Conservation (phyloP, 75 land plant genomes). For the Pinus tabuliformis region DNA sequence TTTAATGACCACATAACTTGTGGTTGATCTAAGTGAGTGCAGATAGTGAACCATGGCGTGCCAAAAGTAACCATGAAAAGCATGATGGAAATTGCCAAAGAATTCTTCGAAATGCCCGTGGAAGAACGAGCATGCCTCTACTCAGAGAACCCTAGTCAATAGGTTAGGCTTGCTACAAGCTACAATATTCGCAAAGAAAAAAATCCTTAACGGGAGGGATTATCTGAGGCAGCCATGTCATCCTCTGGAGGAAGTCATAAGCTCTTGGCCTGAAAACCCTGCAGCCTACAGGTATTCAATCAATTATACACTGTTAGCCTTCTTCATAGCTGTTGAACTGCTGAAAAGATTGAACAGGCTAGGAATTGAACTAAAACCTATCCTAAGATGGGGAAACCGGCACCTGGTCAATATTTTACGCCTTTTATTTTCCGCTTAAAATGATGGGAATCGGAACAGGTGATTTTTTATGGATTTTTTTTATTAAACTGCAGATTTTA, state of each 20-base stretch:
- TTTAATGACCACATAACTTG: too few species aligned
- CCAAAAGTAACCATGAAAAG: conserved; percentile 8
- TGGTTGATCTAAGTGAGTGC: neutral
- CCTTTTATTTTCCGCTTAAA: too few species aligned
- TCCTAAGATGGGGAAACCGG: too few species aligned
- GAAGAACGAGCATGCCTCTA: conserved; percentile 8
- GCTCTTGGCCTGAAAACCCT: conserved; percentile 1
- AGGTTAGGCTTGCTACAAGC: too few species aligned
- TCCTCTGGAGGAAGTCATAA: too few species aligned
- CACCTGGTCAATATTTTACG: too few species aligned
- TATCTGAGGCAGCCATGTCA: too few species aligned
- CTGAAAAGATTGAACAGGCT: neutral
- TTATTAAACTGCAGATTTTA: too few species aligned
- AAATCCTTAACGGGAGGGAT: too few species aligned
- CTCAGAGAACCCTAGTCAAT: neutral
- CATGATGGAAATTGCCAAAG: conserved; percentile 3
- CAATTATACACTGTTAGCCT: neutral
- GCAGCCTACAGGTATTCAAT: conserved; percentile 1
- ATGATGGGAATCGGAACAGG: too few species aligned
- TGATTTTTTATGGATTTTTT: too few species aligned
- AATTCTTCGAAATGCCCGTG: conserved; percentile 20
- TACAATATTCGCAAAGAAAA: too few species aligned
- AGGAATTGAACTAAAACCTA: neutral
- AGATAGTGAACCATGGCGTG: conserved; percentile 21
- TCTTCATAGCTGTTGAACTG: neutral